Conservation (phyloP, 257 asterid species). For the Plantago major region DNA sequence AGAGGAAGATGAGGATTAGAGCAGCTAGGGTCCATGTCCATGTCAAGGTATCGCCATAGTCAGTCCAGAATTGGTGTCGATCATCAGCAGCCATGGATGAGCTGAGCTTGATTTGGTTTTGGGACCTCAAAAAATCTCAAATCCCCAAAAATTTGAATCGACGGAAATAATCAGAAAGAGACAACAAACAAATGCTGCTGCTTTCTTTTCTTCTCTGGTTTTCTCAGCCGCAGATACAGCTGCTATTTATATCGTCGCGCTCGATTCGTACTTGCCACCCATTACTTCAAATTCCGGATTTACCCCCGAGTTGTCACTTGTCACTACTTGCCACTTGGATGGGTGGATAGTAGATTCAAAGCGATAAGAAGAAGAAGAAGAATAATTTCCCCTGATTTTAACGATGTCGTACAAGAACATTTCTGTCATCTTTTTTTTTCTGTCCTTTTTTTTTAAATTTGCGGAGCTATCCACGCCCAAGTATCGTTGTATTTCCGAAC, state of each 20-base stretch:
- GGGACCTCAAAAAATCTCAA: neutral
- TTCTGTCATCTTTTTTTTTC: too few relatives aligned
- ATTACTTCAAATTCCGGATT: neutral
- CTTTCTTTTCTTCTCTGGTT: neutral
- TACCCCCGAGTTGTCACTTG: neutral
- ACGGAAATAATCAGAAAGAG: neutral
- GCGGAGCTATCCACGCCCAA: too few relatives aligned
- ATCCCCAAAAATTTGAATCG: neutral
- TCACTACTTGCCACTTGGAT: neutral
- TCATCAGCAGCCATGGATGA: slow-evolving; percentile 4
- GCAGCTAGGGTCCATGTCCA: slow-evolving; percentile 44
- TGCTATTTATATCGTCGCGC: neutral
- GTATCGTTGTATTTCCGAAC: too few relatives aligned
- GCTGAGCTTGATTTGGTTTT: neutral
- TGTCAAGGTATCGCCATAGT: slow-evolving; percentile 3
- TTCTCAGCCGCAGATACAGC: slow-evolving; percentile 3
- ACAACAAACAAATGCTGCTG: neutral
- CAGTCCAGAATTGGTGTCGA: slow-evolving; percentile 29
- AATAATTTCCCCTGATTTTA: neutral
- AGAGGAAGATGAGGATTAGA: slow-evolving; percentile 29
- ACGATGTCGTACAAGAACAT: too few relatives aligned
- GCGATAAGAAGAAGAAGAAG: neutral
- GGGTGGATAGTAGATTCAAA: neutral
- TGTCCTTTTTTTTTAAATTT: too few relatives aligned
- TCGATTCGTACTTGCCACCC: slow-evolving; percentile 1